phyloP scores from a whole-genome alignment of 2,329 filamentous ascomycete genomes.

The Dryadomyces quercus-mongolicae region DNA sequence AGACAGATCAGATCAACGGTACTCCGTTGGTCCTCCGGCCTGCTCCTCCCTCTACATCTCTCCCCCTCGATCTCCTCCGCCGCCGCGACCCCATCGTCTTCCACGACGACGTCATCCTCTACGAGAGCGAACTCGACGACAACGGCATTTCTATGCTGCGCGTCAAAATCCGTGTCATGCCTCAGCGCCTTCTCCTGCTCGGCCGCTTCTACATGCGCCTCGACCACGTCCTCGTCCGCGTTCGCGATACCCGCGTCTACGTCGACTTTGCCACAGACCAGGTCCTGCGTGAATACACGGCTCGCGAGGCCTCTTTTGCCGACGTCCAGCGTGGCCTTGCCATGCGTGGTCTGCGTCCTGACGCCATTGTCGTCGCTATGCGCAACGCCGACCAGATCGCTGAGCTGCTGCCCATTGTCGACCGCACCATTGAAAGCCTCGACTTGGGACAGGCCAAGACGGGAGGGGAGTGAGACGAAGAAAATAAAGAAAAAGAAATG shows the following conservation, averaged over 20 bases:
- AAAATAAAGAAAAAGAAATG: neutral
- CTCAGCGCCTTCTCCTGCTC: slow-evolving; percentile 72
- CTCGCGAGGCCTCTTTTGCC: slow-evolving; percentile 72
- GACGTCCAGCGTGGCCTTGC: slow-evolving; percentile 48
- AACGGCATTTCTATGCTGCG: slow-evolving; percentile 88
- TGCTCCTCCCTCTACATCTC: slow-evolving; percentile 20
- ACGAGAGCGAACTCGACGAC: slow-evolving; percentile 95
- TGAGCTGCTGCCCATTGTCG: slow-evolving; percentile 57
- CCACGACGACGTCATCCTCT: slow-evolving; percentile 91
- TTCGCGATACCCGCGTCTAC: slow-evolving; percentile 85
- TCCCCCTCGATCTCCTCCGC: slow-evolving; percentile 78
- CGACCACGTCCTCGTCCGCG: slow-evolving; percentile 76
- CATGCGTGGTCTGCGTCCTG: slow-evolving; percentile 39
- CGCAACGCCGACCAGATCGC: slow-evolving; percentile 69
- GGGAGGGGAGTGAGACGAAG: neutral
- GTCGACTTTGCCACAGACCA: slow-evolving; percentile 72
- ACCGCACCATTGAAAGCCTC: slow-evolving; percentile 47
- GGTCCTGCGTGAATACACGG: slow-evolving; percentile 80
- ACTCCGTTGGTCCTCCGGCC: neutral
- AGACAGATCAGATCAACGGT: neutral
- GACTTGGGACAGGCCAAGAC: slow-evolving; percentile 6
- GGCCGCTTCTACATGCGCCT: slow-evolving; percentile 84
- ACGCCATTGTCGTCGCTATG: slow-evolving; percentile 65
- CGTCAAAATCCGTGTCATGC: slow-evolving; percentile 89
- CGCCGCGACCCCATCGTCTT: slow-evolving; percentile 89